Evolutionary conservation across 495 filamentous ascomycete genomes (phyloP).

Genomic region (Lasiosphaeria hispida): DNA sequence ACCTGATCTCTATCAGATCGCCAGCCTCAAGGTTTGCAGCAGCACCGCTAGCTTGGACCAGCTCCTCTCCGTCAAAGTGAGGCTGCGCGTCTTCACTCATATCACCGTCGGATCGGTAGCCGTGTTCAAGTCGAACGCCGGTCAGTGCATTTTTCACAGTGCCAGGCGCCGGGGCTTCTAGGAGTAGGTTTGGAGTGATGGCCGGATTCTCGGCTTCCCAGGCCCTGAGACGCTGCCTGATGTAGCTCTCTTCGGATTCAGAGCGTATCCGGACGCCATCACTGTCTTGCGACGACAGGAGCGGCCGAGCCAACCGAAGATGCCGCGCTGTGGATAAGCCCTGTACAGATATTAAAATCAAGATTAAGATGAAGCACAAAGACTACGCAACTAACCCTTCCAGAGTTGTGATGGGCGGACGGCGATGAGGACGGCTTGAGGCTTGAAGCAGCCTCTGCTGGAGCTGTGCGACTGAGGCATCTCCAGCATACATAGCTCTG

Average conservation of each 20-base stretch:
- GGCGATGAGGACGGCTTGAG: neutral
- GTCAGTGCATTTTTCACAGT: too few species aligned
- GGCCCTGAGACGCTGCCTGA: conserved; percentile 51
- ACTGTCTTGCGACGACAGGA: too few species aligned
- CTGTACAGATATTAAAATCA: too few species aligned
- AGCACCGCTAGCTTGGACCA: conserved; percentile 36
- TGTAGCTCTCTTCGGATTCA: conserved; percentile 16
- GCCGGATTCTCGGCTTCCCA: conserved; percentile 53
- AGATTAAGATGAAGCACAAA: too few species aligned
- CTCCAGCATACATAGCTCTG: conserved; percentile 35
- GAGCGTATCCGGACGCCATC: neutral
- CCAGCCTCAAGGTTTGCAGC: conserved; percentile 57
- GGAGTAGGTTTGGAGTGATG: neutral
- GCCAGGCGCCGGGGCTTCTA: neutral
- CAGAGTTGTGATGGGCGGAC: too few species aligned
- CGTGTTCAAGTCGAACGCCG: conserved; percentile 7
- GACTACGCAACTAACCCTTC: too few species aligned
- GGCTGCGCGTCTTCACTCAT: conserved; percentile 28
- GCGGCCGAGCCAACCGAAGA: too few species aligned
- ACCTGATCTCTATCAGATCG: conserved; percentile 69
- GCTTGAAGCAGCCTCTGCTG: neutral
- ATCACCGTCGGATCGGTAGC: conserved; percentile 28
- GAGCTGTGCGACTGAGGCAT: conserved; percentile 17
- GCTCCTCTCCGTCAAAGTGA: conserved; percentile 38
- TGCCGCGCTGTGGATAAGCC: too few species aligned